Evolutionary conservation across 2,329 filamentous ascomycete genomes (phyloP).

Genomic region (Trichothecium sympodiale): DNA sequence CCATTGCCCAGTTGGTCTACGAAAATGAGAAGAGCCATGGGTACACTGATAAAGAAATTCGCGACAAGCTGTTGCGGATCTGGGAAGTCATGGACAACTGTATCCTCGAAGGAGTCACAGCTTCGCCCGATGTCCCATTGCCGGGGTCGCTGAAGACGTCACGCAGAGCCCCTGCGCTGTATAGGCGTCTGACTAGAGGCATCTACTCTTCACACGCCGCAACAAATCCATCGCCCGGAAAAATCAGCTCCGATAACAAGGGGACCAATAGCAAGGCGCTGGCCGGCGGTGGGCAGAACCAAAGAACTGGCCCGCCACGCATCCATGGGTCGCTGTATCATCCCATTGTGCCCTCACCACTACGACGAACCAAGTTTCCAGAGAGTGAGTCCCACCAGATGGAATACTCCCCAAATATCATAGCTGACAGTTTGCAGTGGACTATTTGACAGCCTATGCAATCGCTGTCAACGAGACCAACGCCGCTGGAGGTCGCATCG

Average conservation of each 20-base stretch:
- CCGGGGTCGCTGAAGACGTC: constrained; percentile 37
- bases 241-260: background rate
- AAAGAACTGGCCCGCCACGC: constrained; percentile 21
- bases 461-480: constrained; percentile 44
- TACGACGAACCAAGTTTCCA: constrained; percentile 33
- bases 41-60: constrained; percentile 37
- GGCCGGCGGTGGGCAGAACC: background rate
- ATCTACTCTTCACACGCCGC: constrained; percentile 27
- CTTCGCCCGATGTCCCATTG: constrained; percentile 26
- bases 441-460: constrained; percentile 37
- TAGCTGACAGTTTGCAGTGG: constrained; percentile 18
- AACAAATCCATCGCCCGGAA: constrained; percentile 4
- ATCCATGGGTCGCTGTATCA: constrained; percentile 34
- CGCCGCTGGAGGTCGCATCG: constrained; percentile 36
- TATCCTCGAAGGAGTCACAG: constrained; percentile 37
- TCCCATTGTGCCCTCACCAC: constrained; percentile 32
- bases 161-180: constrained; percentile 33
- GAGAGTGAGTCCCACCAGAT: constrained; percentile 14
- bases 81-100: constrained; percentile 42
- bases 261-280: background rate
- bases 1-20: constrained; percentile 39
- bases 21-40: constrained; percentile 41
- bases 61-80: constrained; percentile 33
- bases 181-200: constrained; percentile 31
- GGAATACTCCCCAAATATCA: no score